These are phyloP conservation scores for Stenocarpella maydis DNA, from an alignment of 2,329 filamentous ascomycete species.

Conservation along the genomic window DNA sequence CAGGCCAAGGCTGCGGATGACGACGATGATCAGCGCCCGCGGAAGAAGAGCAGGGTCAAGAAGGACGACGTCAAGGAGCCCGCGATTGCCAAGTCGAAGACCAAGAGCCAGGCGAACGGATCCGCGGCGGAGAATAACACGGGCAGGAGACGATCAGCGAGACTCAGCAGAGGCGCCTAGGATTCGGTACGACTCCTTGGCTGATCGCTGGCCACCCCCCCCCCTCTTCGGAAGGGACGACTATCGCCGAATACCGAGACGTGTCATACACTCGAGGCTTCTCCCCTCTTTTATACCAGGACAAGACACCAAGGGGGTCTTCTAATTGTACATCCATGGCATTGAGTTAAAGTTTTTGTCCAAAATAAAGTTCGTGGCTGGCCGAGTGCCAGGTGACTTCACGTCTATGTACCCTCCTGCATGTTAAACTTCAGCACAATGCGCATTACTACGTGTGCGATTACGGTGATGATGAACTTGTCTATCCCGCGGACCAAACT, in stretches of 20 bases:
- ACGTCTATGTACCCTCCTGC: too few relatives aligned
- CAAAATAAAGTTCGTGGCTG: too few relatives aligned
- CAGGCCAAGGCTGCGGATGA: conserved; percentile 37
- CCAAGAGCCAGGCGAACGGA: conserved; percentile 33
- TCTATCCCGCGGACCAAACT: too few relatives aligned
- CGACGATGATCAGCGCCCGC: conserved; percentile 39
- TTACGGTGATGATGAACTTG: too few relatives aligned
- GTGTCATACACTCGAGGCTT: background rate
- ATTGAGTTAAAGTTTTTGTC: background rate
- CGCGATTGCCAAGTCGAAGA: background rate
- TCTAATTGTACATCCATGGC: too few relatives aligned
- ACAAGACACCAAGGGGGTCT: background rate
- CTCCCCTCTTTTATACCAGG: too few relatives aligned
- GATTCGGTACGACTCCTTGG: background rate
- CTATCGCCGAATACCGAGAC: background rate
- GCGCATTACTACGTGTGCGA: background rate
- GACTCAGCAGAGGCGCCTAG: conserved; percentile 38
- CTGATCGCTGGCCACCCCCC: background rate
- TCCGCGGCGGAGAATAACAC: conserved; percentile 18
- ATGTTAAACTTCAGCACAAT: too few relatives aligned
- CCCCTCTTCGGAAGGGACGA: background rate
- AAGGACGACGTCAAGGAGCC: conserved; percentile 39
- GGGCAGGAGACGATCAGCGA: conserved; percentile 42
- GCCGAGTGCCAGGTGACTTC: too few relatives aligned
- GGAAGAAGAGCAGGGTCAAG: conserved; percentile 41